These are phyloP conservation scores for Cucurbita maxima DNA, from an alignment of 306 rosid species.

Conservation along the genomic window DNA sequence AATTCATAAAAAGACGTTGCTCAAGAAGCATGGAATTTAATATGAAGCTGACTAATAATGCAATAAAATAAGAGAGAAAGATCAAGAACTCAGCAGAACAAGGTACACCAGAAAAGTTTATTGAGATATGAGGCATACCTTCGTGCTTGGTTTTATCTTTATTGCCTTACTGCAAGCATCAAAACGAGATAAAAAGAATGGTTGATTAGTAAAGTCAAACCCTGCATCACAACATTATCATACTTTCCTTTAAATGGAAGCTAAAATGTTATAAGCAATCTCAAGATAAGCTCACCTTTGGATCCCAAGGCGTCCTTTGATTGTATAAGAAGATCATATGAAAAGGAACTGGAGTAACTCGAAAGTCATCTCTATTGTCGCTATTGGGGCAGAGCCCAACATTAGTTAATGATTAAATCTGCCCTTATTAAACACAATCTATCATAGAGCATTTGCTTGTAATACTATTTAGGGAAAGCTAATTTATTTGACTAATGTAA, in stretches of 20 bases:
- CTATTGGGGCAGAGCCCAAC: not conserved
- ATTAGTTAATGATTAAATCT: not conserved
- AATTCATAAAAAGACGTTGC: not conserved
- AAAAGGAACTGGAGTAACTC: not conserved
- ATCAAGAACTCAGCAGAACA: not conserved
- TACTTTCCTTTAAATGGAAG: not conserved
- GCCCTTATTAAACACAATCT: not conserved
- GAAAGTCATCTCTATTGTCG: not conserved
- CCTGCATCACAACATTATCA: not conserved
- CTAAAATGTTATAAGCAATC: not conserved
- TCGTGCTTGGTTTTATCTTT: not conserved
- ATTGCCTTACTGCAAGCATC: not conserved
- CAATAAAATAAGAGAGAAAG: not conserved
- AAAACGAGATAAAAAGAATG: not conserved
- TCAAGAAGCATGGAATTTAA: not conserved
- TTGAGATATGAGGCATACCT: not conserved
- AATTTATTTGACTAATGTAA: not conserved
- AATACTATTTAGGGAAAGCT: not conserved
- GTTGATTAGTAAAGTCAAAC: not conserved
- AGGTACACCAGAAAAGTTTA: not conserved
- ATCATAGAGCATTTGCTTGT: not conserved
- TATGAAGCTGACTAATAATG: not conserved
- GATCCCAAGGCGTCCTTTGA: not conserved
- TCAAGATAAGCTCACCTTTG: not conserved
- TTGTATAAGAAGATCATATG: not conserved